Percentiles rank a stretch among this genome's conserved stretches.
Conservation (phyloP, 192 early-diverging fungal species). For the Coemansia sp. region DNA sequence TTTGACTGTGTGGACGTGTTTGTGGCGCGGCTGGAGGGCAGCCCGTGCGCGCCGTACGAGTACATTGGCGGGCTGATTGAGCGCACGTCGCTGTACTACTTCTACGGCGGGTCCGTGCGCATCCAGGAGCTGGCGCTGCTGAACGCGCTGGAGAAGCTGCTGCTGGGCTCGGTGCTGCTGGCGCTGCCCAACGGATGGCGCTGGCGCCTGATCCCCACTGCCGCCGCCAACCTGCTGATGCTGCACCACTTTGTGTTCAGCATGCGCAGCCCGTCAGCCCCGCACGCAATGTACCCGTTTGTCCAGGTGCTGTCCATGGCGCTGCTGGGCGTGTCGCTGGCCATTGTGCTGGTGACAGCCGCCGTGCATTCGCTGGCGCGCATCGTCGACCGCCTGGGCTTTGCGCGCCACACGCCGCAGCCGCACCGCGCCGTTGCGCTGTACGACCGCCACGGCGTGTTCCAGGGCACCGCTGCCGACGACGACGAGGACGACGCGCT, state of each 20-base stretch:
- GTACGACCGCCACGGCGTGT: constrained; percentile 34
- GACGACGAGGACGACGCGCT: constrained; percentile 12
- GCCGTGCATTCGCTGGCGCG: constrained; percentile 28
- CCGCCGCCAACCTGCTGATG: constrained; percentile 15
- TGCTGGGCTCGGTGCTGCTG: constrained; percentile 27
- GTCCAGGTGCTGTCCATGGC: constrained; percentile 43
- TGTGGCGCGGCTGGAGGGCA: constrained; percentile 49
- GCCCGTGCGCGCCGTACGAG: constrained; percentile 48
- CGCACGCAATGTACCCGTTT: constrained; percentile 33
- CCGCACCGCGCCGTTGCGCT: constrained; percentile 12
- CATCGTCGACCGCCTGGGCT: constrained; percentile 23
- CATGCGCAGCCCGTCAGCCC: constrained; percentile 16
- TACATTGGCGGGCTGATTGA: constrained; percentile 43
- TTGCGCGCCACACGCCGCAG: not conserved
- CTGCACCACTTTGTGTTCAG: constrained; percentile 42
- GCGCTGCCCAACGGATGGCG: constrained; percentile 37
- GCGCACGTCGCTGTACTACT: constrained; percentile 47
- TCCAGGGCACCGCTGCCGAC: constrained; percentile 20
- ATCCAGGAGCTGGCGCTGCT: constrained; percentile 45
- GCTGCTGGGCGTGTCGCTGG: constrained; percentile 19
- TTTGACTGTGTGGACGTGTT: constrained; percentile 51
- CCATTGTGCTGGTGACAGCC: constrained; percentile 35
- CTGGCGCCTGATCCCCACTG: constrained; percentile 46
- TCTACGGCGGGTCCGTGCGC: constrained; percentile 40
- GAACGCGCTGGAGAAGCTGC: constrained; percentile 26